Conservation (phyloP, 1,284 basidiomycete species). For the Apiotrichum domesticum region DNA sequence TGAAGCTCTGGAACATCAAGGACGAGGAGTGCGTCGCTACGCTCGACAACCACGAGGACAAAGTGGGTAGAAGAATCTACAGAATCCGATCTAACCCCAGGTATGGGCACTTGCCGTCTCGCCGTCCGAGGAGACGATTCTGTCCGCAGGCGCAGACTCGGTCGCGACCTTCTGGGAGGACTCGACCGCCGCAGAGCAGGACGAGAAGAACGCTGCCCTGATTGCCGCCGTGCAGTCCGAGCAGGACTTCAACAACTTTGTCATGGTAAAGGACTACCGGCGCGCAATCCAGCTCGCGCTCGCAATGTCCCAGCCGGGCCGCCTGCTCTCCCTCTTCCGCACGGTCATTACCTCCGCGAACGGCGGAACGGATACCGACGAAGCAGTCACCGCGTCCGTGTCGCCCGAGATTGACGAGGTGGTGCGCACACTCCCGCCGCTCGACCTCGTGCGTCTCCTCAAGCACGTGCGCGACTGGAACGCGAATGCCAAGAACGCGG, state of each 20-base stretch:
- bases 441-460: conserved; percentile 75
- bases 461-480: conserved; percentile 90
- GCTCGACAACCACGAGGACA: conserved; percentile 93
- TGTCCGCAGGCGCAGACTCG: conserved; percentile 92
- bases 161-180: conserved; percentile 92
- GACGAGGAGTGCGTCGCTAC: conserved; percentile 83
- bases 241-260: conserved; percentile 89
- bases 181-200: conserved; percentile 67
- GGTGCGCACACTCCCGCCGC: conserved; percentile 60
- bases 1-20: conserved; percentile 90
- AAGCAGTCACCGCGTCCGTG: conserved; percentile 53
- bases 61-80: conserved; percentile 53
- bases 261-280: conserved; percentile 80
- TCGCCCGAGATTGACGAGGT: conserved; percentile 71
- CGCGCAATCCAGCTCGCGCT: conserved; percentile 86
- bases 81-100: conserved; percentile 33
- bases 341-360: conserved; percentile 48
- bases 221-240: conserved; percentile 73
- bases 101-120: conserved; percentile 87
- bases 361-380: background rate
- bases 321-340: conserved; percentile 74
- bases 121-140: conserved; percentile 67
- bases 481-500: conserved; percentile 74
- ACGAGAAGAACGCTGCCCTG: conserved; percentile 64
- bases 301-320: conserved; percentile 85